These are phyloP conservation scores for Alternaria burnsii DNA, from an alignment of 2,329 filamentous ascomycete species.

Conservation along the genomic window DNA sequence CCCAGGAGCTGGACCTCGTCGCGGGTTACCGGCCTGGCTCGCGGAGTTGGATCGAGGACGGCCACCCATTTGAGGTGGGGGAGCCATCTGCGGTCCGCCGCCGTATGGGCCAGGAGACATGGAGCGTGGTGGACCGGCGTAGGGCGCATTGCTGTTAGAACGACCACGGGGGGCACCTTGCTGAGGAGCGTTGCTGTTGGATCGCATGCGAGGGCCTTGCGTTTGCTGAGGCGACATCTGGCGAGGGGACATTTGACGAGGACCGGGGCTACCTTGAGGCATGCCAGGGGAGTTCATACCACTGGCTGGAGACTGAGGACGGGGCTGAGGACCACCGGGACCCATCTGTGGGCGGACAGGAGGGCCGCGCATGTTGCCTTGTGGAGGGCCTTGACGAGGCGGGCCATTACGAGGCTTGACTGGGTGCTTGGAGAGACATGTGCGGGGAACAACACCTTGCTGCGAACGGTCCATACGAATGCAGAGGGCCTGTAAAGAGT, in stretches of 20 bases:
- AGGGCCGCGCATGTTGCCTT: constrained; percentile 41
- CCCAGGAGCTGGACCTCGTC: constrained; percentile 43
- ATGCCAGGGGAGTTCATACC: constrained; percentile 60
- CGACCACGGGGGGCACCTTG: constrained; percentile 38
- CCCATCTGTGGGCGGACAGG: constrained; percentile 43
- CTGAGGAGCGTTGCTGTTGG: constrained; percentile 50
- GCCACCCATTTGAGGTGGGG: constrained; percentile 42
- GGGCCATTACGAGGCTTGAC: constrained; percentile 77
- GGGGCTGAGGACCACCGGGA: constrained; percentile 44
- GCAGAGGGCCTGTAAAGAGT: constrained; percentile 75
- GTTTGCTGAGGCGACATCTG: constrained; percentile 37
- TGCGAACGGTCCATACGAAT: constrained; percentile 87
- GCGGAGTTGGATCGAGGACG: constrained; percentile 52
- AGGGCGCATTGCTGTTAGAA: constrained; percentile 51
- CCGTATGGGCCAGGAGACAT: constrained; percentile 53
- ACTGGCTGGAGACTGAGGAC: constrained; percentile 56
- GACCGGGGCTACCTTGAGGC: constrained; percentile 47
- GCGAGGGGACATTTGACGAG: constrained; percentile 36
- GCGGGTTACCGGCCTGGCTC: constrained; percentile 37
- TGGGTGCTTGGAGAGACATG: constrained; percentile 89
- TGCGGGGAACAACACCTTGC: constrained; percentile 92
- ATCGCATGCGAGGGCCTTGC: constrained; percentile 42
- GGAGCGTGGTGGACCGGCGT: constrained; percentile 46
- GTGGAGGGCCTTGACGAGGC: constrained; percentile 60
- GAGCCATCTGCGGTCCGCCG: constrained; percentile 43